Evolutionary conservation across 305 asterid genomes (phyloP), one percentile per base, ranked within the genome.

Genomic region (Plantago rigida): DNA sequence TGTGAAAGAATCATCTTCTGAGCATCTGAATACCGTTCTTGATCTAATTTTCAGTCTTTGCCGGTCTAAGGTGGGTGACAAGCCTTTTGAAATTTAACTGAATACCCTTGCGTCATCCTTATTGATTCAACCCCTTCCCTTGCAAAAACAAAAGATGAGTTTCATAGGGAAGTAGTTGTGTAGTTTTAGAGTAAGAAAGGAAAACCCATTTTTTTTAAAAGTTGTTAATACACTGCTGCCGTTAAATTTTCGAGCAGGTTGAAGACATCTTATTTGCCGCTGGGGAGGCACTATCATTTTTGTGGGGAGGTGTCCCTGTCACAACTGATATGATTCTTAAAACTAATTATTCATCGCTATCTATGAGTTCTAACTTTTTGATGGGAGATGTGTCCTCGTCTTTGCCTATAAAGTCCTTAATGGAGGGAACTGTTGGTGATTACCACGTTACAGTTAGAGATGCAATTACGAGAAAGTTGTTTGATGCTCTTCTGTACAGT

Each of bases 291-390:
- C 85, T 93, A 75, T 83, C 99, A 67, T 93, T 93, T 79, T 54
- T 87, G 77, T 93, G 97, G 97, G 99, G 97, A 72, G 89, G 94
- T 64, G 96, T 93, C 78, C 97, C 97, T 26, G 95, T 89, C 67
- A 87, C 99, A 47, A 62, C 89, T 49, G 88, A 93, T 64, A 69
- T 80, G 82, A 87, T 93, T 74, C 89, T 93, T 56, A 82, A 51
- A 81, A 89, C 96, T 48, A 89, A 93, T 78, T 93, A 85, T 75
- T 79, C 95, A 59, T 93, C 99, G 62, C 82, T 93, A 59, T 93
- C 99, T 31, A 74, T 73, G 83, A 81, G 82, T 69, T 93, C 99
- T 47, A 89, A 93, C 78, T 93, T 84, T 78, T 77, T 89, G 73
- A 85, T 87, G 97, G 97, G 87, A 70, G 88, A 93, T 52, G 61